Base-by-base conservation (phyloP, 164 flowering plant species). In the Magnolia officinalis region DNA sequence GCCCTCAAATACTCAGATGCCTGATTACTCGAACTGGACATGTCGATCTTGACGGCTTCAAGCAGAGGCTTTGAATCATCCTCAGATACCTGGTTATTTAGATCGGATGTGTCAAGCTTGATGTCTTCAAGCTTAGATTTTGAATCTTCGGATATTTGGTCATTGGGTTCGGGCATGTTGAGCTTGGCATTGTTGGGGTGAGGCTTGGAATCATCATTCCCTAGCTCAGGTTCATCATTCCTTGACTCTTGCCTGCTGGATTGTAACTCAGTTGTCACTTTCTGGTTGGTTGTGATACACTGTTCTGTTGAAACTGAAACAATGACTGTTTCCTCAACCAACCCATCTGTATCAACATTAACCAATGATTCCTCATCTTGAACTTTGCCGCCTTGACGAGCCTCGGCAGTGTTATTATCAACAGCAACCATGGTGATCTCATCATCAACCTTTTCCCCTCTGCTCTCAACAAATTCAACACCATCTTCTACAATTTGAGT, bases 1-100 rank as follows among this genome's bases (percentile, higher is more conserved):
- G 61, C 16, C 11, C 18, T 16, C 45, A 37, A 37, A 37, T 37
- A 37, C 92, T 91, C 92, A 89, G 93, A 84, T 92, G 93, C 98
- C 98, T 91, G 96, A 81, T 87, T 81, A 71, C 79, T 77, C 13
- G 85, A 76, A 77, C 82, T 73, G 78, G 89, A 83, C 68, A 79
- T 72, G 72, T 84, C 79, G 73, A 52, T 83, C 79, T 75, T 52
- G 70, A 74, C 83, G 75, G 81, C 86, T 50, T 76, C 76, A 61
- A 37, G 72, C 58, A 69, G 74, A 70, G 80, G 77, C 67, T 72
- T 75, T 37, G 81, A 77, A 75, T 75, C 75, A n/a, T 16, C 51
- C 51, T 45, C 50, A 1, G 72, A 69, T 31, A 69, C 49, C n/a
- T 10, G 49, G 72, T 69, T 18, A 29, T 29, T 45, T n/a, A 23